Base-by-base conservation (phyloP, 108 stramenopile species). In the Epithemia pelagica region DNA sequence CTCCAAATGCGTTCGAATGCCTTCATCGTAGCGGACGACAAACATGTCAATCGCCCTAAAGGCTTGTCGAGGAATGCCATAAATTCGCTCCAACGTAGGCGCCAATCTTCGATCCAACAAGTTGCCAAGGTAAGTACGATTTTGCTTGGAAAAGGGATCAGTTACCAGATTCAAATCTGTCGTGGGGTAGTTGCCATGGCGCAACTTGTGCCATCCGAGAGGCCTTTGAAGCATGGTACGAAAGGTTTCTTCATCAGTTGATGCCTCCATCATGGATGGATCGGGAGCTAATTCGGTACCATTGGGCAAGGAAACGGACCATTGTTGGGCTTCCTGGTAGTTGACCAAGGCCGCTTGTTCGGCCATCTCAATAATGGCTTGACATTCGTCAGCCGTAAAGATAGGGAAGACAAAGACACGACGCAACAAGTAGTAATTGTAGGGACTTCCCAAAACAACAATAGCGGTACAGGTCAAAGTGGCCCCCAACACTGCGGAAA, bases 31-130 rank as follows among this genome's bases (percentile, higher is more conserved):
- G 25, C 67, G 67, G 15, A 68, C 67, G 25, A 87, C 57, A 74
- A 87, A 87, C 27, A 84, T 81, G 65, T 89, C 88, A 66, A 71
- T 81, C 28, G 88, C 80, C 18, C 88, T 72, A 73, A 89, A 65
- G 18, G 81, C 54, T 21, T 62, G 56, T 1, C 61, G 31, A 0
- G 74, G 65, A 15, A 89, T 70, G 1, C 84, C 84, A 66, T 63
- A 83, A 18, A 76, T 62, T 19, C 82, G 73, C 62, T 80, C 74
- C 29, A 85, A 32, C 15, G 72, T 26, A 0, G 88, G 88, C n/a
- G 78, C 62, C 62, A 89, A 71, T 56, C 88, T 30, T 28, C 73
- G 69, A 72, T 89, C 74, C 60, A 89, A 69, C 56, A 56, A 67
- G 28, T 72, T n/a, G 20, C 56, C 52, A 2, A 85, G 46, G 54